Conservation (phyloP, 2,329 filamentous ascomycete species). For the Thelonectria olida region DNA sequence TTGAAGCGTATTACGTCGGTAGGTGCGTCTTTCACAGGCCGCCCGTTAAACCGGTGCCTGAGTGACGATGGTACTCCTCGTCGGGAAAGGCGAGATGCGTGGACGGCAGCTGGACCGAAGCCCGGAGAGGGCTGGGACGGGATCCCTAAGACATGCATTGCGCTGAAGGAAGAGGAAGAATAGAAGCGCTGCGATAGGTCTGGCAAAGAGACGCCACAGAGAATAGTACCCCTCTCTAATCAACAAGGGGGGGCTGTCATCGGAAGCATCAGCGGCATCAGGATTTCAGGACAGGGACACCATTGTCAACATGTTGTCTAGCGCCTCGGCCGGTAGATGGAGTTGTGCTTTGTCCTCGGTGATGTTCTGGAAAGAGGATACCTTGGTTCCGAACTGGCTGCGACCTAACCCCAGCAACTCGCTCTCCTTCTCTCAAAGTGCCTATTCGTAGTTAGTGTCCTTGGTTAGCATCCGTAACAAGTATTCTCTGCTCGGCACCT, state of each 20-base stretch:
- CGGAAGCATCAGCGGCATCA: constrained; percentile 4
- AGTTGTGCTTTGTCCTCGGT: background rate
- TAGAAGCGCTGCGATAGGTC: constrained; percentile 7
- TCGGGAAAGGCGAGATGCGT: too few species aligned
- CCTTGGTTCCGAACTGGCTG: constrained; percentile 3
- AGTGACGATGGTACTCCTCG: background rate
- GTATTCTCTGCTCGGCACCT: constrained; percentile 36
- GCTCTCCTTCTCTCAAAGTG: background rate
- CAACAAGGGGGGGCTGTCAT: constrained; percentile 2
- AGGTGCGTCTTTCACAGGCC: background rate
- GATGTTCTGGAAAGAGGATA: background rate
- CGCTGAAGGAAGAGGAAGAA: background rate
- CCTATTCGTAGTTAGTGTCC: background rate
- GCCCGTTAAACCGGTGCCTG: constrained; percentile 1
- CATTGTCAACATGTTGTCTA: constrained; percentile 1
- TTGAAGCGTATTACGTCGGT: constrained; percentile 7
- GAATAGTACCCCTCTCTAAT: constrained; percentile 3
- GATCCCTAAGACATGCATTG: background rate
- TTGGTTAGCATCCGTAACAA: constrained; percentile 11
- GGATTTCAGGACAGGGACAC: background rate
- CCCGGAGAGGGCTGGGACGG: background rate
- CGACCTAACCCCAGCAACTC: constrained; percentile 15
- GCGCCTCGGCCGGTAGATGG: constrained; percentile 18
- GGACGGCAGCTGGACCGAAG: too few species aligned
- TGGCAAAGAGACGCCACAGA: constrained; percentile 2